Conservation (phyloP, 2,329 filamentous ascomycete species). For the Coniochaeta ligniaria region DNA sequence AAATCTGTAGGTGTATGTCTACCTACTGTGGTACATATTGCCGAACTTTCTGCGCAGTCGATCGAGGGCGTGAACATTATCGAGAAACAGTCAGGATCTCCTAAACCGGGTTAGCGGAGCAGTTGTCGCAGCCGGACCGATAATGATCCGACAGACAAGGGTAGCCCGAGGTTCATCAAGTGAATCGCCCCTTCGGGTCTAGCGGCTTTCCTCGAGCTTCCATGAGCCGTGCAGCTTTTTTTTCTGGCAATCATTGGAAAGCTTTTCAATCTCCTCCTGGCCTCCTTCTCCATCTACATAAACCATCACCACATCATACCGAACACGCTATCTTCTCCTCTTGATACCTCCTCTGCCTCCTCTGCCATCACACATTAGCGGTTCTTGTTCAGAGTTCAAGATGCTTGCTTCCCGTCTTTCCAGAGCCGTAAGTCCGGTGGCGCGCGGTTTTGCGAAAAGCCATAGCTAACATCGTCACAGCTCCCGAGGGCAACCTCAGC, state of each 20-base stretch:
- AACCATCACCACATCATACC: neutral
- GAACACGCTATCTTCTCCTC: conserved; percentile 7
- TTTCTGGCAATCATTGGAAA: neutral
- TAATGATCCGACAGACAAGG: neutral
- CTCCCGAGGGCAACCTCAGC: conserved; percentile 70
- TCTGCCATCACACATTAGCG: conserved; percentile 21
- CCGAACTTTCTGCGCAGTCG: too few species aligned
- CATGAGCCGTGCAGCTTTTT: conserved; percentile 3
- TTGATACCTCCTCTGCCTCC: conserved; percentile 25
- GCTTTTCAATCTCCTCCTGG: conserved; percentile 2
- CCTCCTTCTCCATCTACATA: conserved; percentile 2
- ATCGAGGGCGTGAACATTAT: too few species aligned
- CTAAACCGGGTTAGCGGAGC: neutral
- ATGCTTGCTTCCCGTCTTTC: conserved; percentile 69
- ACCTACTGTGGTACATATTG: too few species aligned
- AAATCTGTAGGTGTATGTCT: too few species aligned
- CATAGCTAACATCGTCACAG: conserved; percentile 34
- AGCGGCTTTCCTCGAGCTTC: conserved; percentile 3
- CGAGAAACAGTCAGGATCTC: too few species aligned
- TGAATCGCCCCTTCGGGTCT: neutral
- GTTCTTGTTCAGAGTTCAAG: conserved; percentile 32
- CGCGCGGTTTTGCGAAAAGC: conserved; percentile 8
- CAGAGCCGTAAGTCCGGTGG: conserved; percentile 59
- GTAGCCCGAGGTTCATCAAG: neutral
- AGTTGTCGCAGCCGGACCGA: neutral